Percentiles rank a stretch among this genome's conserved stretches.
Conservation (phyloP, 148 eudicot species). For the Polygonum aviculare region DNA sequence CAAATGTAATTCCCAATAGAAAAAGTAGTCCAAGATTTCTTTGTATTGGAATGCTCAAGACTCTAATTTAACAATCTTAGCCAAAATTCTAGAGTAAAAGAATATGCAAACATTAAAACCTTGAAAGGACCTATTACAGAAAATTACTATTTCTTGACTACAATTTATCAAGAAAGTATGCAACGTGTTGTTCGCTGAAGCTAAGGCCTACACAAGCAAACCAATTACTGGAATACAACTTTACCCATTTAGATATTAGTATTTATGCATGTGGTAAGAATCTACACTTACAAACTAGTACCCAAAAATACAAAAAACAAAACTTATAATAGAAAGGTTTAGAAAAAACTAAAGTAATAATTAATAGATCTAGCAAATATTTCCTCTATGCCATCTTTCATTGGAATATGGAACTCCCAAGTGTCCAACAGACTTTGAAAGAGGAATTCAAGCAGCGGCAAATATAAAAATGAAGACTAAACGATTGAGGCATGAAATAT, state of each 20-base stretch:
- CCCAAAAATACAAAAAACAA: too few relatives aligned
- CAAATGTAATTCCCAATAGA: too few relatives aligned
- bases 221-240: background rate
- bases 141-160: too few relatives aligned
- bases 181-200: background rate
- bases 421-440: background rate
- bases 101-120: background rate
- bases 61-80: background rate
- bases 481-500: background rate
- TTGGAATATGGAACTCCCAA: background rate
- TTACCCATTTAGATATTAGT: background rate
- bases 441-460: background rate
- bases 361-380: too few relatives aligned
- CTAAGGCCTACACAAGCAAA: background rate
- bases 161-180: too few relatives aligned
- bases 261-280: background rate
- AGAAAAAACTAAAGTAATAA: too few relatives aligned
- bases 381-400: background rate
- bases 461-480: background rate
- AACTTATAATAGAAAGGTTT: background rate
- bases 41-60: background rate
- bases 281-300: too few relatives aligned
- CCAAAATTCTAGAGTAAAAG: background rate
- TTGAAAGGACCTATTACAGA: background rate
- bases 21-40: background rate